Evolutionary conservation across 371 early-diverging fungal genomes (phyloP).

Genomic region (Mucor sp.): DNA sequence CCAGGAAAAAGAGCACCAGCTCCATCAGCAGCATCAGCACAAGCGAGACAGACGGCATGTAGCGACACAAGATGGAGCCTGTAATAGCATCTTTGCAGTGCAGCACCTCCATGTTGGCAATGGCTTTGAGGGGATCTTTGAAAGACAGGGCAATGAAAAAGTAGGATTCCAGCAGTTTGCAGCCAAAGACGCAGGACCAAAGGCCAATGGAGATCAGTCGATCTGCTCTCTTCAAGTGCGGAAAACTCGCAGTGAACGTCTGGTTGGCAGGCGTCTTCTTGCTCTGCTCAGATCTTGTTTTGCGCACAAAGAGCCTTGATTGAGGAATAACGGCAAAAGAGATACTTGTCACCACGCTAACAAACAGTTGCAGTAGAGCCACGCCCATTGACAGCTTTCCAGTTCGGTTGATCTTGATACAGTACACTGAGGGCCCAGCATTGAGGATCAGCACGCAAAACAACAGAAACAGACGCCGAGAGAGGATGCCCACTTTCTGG

Average conservation of each 20-base stretch:
- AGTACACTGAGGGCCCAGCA: conserved; percentile 68
- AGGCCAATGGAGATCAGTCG: conserved; percentile 72
- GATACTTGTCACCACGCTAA: conserved; percentile 65
- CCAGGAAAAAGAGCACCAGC: conserved; percentile 80
- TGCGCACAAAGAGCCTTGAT: conserved; percentile 28
- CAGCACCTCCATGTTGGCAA: conserved; percentile 52
- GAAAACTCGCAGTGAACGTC: conserved; percentile 80
- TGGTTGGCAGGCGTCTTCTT: conserved; percentile 60
- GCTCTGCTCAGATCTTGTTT: not conserved
- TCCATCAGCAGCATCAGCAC: conserved; percentile 75
- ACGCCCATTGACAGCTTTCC: conserved; percentile 51
- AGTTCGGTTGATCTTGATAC: conserved; percentile 46
- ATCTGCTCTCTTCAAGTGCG: conserved; percentile 67
- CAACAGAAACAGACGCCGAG: conserved; percentile 64
- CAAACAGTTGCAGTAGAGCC: conserved; percentile 63
- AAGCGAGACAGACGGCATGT: conserved; percentile 70
- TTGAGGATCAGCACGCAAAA: conserved; percentile 61
- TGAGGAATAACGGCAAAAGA: conserved; percentile 66
- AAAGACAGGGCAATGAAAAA: conserved; percentile 80
- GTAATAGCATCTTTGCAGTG: conserved; percentile 56
- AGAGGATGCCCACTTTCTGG: conserved; percentile 58
- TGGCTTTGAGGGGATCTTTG: conserved; percentile 76
- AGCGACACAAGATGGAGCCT: conserved; percentile 55
- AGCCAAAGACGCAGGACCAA: conserved; percentile 75
- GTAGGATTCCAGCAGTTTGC: conserved; percentile 81